These are phyloP conservation scores for Cutaneotrichosporon curvatum DNA, from an alignment of 1,284 basidiomycete species.

Conservation along the genomic window DNA sequence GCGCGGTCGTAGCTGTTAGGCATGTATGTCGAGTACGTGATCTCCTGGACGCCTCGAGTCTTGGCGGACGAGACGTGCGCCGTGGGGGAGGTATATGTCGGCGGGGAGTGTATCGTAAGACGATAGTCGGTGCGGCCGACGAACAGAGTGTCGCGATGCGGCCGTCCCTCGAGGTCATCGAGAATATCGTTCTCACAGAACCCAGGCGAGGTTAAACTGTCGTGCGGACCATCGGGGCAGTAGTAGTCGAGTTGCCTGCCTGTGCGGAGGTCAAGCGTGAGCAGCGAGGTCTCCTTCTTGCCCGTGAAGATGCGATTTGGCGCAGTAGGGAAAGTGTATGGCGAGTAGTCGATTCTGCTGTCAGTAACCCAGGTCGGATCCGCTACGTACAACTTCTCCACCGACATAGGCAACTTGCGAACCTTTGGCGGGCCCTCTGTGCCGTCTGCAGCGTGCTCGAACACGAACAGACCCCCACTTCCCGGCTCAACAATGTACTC, in stretches of 20 bases:
- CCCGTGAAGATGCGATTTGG: slow-evolving; percentile 43
- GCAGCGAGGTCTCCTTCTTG: slow-evolving; percentile 41
- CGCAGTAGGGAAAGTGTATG: slow-evolving; percentile 43
- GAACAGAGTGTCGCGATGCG: slow-evolving; percentile 32
- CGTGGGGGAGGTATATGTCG: slow-evolving; percentile 2
- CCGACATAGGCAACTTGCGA: slow-evolving; percentile 41
- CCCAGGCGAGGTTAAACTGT: slow-evolving; percentile 23
- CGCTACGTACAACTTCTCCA: slow-evolving; percentile 43
- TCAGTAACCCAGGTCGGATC: neutral
- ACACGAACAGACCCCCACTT: slow-evolving; percentile 42
- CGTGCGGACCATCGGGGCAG: slow-evolving; percentile 20
- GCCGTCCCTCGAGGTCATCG: slow-evolving; percentile 36
- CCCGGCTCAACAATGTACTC: slow-evolving; percentile 46
- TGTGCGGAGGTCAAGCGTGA: slow-evolving; percentile 42
- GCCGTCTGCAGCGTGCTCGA: slow-evolving; percentile 28
- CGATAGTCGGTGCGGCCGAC: slow-evolving; percentile 42
- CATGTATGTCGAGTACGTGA: slow-evolving; percentile 42
- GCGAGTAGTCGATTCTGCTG: slow-evolving; percentile 41
- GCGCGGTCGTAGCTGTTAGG: slow-evolving; percentile 43
- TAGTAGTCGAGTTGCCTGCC: slow-evolving; percentile 42
- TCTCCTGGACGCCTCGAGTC: slow-evolving; percentile 31
- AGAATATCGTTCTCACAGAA: slow-evolving; percentile 34
- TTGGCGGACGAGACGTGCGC: slow-evolving; percentile 2
- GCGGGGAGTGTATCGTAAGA: slow-evolving; percentile 26
- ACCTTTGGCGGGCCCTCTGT: slow-evolving; percentile 30